phyloP scores from a whole-genome alignment of 495 filamentous ascomycete species.

The Podospora sp. region DNA sequence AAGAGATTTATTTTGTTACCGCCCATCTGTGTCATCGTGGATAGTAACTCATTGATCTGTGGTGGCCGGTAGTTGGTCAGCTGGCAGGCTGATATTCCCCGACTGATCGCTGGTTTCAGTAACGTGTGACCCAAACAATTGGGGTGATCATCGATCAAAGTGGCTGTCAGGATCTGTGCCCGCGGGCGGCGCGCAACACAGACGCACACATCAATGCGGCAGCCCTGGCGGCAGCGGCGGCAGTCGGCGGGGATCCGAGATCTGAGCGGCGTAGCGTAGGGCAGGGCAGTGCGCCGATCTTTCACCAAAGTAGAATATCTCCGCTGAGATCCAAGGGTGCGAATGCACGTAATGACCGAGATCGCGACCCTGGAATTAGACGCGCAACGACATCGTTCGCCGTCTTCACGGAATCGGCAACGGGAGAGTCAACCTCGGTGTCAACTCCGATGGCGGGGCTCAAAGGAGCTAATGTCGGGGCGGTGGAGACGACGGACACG shows the following conservation, averaged over 20 bases:
- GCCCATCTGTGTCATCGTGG: neutral
- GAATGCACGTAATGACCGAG: neutral
- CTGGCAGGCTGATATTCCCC: slow-evolving; percentile 10
- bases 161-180: neutral
- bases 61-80: neutral
- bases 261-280: neutral
- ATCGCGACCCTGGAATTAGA: neutral
- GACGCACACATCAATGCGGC: slow-evolving; percentile 4
- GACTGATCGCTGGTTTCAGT: slow-evolving; percentile 22
- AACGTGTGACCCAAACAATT: slow-evolving; percentile 15
- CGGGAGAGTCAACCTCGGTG: neutral
- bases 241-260: slow-evolving; percentile 1
- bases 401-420: neutral
- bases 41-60: neutral
- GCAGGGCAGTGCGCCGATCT: neutral
- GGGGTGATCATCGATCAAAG: neutral
- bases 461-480: neutral
- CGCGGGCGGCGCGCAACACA: slow-evolving; percentile 13
- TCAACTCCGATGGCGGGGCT: neutral
- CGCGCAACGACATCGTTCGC: neutral
- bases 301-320: neutral
- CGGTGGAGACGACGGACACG: neutral
- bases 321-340: too few species aligned
- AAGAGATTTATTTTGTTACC: neutral
- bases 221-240: neutral